Conservation (phyloP, 208 protist species). For the Acanthamoeba healyi region DNA sequence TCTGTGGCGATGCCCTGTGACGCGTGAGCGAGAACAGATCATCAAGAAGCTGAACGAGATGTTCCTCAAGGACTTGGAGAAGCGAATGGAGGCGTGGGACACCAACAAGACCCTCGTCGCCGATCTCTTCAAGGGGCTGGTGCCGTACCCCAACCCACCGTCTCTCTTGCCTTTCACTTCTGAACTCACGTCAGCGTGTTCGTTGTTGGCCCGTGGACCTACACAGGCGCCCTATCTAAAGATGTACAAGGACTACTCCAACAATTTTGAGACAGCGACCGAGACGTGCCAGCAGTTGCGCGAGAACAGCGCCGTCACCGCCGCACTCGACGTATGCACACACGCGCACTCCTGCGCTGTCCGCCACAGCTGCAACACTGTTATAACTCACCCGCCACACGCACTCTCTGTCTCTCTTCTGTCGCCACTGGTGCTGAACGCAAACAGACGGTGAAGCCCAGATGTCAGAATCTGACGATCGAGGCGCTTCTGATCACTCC, state of each 20-base stretch:
- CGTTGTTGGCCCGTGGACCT: no score
- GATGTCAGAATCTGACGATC: background rate
- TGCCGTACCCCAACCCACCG: no score
- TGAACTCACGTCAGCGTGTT: background rate
- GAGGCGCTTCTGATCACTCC: conserved; percentile 44
- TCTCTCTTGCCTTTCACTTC: background rate
- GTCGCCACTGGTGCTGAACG: no score
- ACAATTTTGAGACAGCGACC: conserved; percentile 53
- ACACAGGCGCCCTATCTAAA: conserved; percentile 15
- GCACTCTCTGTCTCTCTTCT: no score
- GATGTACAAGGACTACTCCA: conserved; percentile 59
- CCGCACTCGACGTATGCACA: background rate
- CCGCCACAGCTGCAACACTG: no score
- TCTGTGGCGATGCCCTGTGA: no score
- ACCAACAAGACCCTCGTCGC: background rate
- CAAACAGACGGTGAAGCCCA: conserved; percentile 31
- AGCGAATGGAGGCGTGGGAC: background rate
- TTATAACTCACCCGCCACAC: no score
- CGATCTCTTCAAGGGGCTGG: background rate
- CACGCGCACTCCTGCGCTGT: no score
- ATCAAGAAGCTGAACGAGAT: conserved; percentile 1
- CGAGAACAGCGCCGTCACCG: background rate
- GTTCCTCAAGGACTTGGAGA: background rate
- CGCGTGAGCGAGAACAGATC: background rate
- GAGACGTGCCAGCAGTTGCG: conserved; percentile 28